phyloP scores from a whole-genome alignment of 2,329 filamentous ascomycete genomes.

The Pleurostoma richardsiae region DNA sequence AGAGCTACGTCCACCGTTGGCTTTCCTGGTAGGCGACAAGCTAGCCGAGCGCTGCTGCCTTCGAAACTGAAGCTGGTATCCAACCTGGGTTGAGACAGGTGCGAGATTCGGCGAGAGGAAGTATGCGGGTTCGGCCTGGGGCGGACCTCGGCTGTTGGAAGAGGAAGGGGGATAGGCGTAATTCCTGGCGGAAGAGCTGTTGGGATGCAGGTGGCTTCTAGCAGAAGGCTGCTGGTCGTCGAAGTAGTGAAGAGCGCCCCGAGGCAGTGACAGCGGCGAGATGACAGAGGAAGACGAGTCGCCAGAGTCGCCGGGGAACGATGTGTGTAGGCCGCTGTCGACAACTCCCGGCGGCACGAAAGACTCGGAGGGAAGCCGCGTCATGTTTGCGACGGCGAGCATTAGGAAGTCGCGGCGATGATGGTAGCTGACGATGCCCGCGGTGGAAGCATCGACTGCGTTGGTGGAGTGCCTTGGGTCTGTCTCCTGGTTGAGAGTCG shows the following conservation, averaged over 20 bases:
- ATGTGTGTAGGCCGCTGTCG: constrained; percentile 23
- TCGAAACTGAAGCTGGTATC: constrained; percentile 15
- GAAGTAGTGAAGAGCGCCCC: constrained; percentile 30
- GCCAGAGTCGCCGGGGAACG: constrained; percentile 17
- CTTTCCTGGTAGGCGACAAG: constrained; percentile 20
- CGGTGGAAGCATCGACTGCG: neutral
- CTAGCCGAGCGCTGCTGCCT: constrained; percentile 21
- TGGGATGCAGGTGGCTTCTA: constrained; percentile 12
- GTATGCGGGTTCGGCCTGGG: constrained; percentile 11
- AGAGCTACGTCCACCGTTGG: constrained; percentile 1
- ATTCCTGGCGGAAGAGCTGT: constrained; percentile 8
- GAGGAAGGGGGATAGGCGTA: constrained; percentile 1
- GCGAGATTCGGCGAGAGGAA: constrained; percentile 18
- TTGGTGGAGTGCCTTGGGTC: no score
- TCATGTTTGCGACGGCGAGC: constrained; percentile 23
- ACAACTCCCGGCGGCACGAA: constrained; percentile 33
- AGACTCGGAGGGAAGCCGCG: constrained; percentile 33
- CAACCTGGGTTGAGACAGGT: constrained; percentile 13
- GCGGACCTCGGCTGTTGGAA: constrained; percentile 14
- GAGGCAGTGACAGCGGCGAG: constrained; percentile 32
- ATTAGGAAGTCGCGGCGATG: neutral
- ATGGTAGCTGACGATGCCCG: constrained; percentile 1
- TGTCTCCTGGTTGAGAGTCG: neutral
- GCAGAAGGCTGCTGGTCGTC: constrained; percentile 23
- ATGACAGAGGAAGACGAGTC: constrained; percentile 28